These are phyloP conservation scores for Sarcomyxa edulis DNA, from an alignment of 768 basidiomycete species.

Conservation along the genomic window DNA sequence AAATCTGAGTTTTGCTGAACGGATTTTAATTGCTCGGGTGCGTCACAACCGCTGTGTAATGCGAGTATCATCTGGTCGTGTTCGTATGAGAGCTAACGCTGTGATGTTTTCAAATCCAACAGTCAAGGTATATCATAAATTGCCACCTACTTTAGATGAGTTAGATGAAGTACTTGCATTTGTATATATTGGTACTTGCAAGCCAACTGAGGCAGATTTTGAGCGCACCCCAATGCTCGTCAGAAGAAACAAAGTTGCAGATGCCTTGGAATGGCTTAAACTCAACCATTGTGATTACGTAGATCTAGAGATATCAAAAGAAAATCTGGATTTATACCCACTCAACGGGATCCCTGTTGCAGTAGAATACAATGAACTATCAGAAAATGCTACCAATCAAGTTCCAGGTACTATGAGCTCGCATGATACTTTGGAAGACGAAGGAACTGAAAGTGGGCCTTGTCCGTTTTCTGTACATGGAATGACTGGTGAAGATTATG, in stretches of 20 bases:
- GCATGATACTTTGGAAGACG: constrained; percentile 15
- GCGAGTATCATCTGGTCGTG: constrained; percentile 14
- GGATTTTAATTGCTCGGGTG: constrained; percentile 15
- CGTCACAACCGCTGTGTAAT: constrained; percentile 24
- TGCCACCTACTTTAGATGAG: constrained; percentile 15
- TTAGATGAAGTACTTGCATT: constrained; percentile 15
- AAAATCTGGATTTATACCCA: constrained; percentile 12
- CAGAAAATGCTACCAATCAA: constrained; percentile 7
- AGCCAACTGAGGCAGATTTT: constrained; percentile 12
- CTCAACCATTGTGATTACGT: constrained; percentile 20
- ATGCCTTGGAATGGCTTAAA: constrained; percentile 21
- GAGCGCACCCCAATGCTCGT: constrained; percentile 18
- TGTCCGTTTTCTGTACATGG: constrained; percentile 25
- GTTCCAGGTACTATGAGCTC: constrained; percentile 7
- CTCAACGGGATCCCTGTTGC: constrained; percentile 10
- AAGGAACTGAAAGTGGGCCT: constrained; percentile 14
- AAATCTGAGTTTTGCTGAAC: constrained; percentile 17
- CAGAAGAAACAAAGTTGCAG: constrained; percentile 11
- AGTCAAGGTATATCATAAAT: constrained; percentile 12
- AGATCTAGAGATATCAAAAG: constrained; percentile 16
- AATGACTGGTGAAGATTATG: constrained; percentile 14
- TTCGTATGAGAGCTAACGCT: constrained; percentile 12
- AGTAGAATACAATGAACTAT: constrained; percentile 8
- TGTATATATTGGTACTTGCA: constrained; percentile 10
- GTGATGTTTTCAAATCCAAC: constrained; percentile 19